Base-by-base conservation (phyloP, 2,329 filamentous ascomycete genomes). In the Fusarium caatingaense region DNA sequence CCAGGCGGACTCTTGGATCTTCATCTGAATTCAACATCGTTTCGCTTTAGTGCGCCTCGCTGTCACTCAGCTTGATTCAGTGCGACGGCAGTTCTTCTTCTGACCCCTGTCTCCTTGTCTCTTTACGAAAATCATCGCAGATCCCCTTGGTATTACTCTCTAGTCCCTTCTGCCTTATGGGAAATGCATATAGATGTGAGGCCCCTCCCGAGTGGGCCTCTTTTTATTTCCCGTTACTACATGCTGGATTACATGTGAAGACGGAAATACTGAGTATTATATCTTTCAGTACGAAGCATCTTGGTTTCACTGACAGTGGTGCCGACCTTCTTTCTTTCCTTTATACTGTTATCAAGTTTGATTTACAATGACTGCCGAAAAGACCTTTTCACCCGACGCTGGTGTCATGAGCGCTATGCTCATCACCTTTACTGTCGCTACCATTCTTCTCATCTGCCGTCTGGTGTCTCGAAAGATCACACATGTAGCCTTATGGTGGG, bases 391-490 rank as follows among this genome's bases (percentile, higher is more conserved):
- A 2, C 66, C 66, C 8, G 66, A 69, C 6, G 55, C 66, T 34
- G 60, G 65, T 23, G 66, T 69, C 21, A 56, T 69, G 65, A 57
- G 54, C 28, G 25, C 66, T 23, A n/a, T 23, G 41, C 18, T 69
- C 49, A 69, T 69, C 54, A 49, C n/a, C 9, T 69, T 61, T 42
- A 54, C 55, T 7, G 2, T 69, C 16, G 66, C 66, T 20, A 47
- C 66, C 11, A 16, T 16, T 13, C 61, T 69, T 8, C 11, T 69
- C 7, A 30, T 56, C 8, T 69, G 55, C 10, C 66, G 66, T 46
- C 50, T 69, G 4, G 37, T 45, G 27, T 69, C 66, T 47, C 60
- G 66, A 27, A 69, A 49, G 30, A 60, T 69, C 7, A 69, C 66
- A 18, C 34, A 61, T 11, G 65, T 69, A 2, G 11, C 42, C 16